A percentile compares a stretch with the other conserved stretches of the same genome.
Evolutionary conservation across 2,329 filamentous ascomycete genomes (phyloP).

Genomic region (Talaromyces sp.): DNA sequence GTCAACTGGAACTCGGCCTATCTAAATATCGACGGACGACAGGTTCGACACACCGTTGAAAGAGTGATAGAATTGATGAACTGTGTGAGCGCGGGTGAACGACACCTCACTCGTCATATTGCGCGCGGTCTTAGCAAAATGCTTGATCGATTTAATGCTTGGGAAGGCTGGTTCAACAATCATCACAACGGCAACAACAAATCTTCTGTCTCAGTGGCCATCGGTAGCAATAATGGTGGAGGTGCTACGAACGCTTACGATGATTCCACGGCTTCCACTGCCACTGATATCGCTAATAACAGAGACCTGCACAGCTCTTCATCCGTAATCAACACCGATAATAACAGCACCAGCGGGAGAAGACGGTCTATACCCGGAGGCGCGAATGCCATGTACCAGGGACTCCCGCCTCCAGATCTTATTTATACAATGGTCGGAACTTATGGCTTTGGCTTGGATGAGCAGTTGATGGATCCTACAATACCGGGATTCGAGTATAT

Average conservation of each 20-base stretch:
- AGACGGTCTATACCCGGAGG: conserved; percentile 33
- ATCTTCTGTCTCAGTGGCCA: background rate
- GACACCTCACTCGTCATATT: conserved; percentile 39
- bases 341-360: background rate
- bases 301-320: background rate
- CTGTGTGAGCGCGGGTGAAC: conserved; percentile 38
- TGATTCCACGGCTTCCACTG: background rate
- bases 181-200: background rate
- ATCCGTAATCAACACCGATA: background rate
- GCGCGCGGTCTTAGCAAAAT: conserved; percentile 39
- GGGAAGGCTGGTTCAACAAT: conserved; percentile 29
- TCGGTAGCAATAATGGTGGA: background rate
- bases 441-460: conserved; percentile 39
- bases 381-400: conserved; percentile 38
- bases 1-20: conserved; percentile 42
- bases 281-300: background rate
- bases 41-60: conserved; percentile 36
- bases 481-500: conserved; percentile 40
- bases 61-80: conserved; percentile 38
- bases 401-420: conserved; percentile 37
- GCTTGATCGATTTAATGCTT: conserved; percentile 38
- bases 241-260: background rate
- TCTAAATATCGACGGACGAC: conserved; percentile 35
- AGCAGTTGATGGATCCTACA: conserved; percentile 39
- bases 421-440: conserved; percentile 43